Evolutionary conservation across 257 asterid species (phyloP).

Genomic region (Solanum habrochaites): DNA sequence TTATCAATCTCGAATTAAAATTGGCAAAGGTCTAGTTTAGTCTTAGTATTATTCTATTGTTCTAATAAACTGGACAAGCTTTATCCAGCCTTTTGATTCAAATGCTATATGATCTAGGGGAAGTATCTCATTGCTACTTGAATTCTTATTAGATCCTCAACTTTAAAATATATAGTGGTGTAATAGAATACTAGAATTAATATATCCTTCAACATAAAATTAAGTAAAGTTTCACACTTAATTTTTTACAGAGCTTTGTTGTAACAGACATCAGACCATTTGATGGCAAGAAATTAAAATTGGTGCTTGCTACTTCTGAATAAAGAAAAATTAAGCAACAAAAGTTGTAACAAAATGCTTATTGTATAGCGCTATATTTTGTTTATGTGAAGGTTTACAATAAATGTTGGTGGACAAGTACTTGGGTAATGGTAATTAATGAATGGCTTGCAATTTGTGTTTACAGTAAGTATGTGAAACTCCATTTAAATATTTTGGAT

Average conservation of each 20-base stretch:
- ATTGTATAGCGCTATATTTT: neutral
- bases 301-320: neutral
- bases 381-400: constrained; percentile 27
- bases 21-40: neutral
- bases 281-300: neutral
- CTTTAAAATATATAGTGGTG: no score
- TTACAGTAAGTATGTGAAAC: constrained; percentile 21
- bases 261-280: constrained; percentile 13
- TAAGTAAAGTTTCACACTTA: neutral
- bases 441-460: constrained; percentile 43
- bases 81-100: no score
- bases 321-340: neutral
- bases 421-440: constrained; percentile 49
- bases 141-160: no score
- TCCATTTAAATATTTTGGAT: neutral
- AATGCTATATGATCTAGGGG: no score
- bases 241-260: constrained; percentile 33
- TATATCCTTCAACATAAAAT: neutral
- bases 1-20: neutral
- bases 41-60: neutral
- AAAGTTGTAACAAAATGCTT: neutral
- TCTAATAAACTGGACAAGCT: no score
- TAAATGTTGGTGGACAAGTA: constrained; percentile 43
- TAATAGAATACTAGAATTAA: neutral
- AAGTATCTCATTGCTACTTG: no score